phyloP scores from a whole-genome alignment of 768 basidiomycete species.

The Obba rivulosa region DNA sequence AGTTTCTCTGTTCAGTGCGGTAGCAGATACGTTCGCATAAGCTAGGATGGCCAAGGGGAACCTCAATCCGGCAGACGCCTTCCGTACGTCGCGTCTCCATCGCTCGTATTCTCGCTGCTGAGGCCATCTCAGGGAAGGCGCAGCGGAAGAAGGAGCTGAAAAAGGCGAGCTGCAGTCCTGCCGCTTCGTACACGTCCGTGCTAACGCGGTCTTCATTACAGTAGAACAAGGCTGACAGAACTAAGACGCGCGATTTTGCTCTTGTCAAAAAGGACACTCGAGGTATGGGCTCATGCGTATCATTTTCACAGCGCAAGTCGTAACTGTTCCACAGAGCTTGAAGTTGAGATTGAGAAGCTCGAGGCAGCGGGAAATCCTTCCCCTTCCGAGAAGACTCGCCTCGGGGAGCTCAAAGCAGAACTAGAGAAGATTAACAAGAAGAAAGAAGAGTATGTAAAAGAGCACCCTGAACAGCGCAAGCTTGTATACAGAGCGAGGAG shows the following conservation, averaged over 20 bases:
- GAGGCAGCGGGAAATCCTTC: slow-evolving; percentile 42
- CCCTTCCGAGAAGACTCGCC: slow-evolving; percentile 54
- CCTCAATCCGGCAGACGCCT: slow-evolving; percentile 92
- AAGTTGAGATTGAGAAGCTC: slow-evolving; percentile 71
- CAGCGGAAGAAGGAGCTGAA: slow-evolving; percentile 93
- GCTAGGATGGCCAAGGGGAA: slow-evolving; percentile 73
- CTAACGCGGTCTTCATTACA: slow-evolving; percentile 26
- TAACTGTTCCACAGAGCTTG: slow-evolving; percentile 49
- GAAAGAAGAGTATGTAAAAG: slow-evolving; percentile 88
- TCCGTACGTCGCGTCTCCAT: slow-evolving; percentile 48
- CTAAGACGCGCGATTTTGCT: slow-evolving; percentile 82
- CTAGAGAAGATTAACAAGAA: slow-evolving; percentile 75
- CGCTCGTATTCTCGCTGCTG: not conserved
- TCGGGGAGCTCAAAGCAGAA: slow-evolving; percentile 71
- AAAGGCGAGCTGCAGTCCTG: slow-evolving; percentile 53
- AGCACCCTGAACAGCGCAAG: slow-evolving; percentile 88
- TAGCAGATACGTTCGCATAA: no score
- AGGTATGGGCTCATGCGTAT: slow-evolving; percentile 40
- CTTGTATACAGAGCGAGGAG: slow-evolving; percentile 68
- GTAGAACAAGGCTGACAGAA: slow-evolving; percentile 88
- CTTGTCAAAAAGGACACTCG: slow-evolving; percentile 91
- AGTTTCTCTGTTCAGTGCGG: no score
- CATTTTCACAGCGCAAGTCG: not conserved
- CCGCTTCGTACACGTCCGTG: slow-evolving; percentile 3
- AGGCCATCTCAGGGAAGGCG: slow-evolving; percentile 92